A percentile compares a stretch with the other conserved stretches of the same genome.
phyloP scores from a whole-genome alignment of 2,329 filamentous ascomycete genomes.

The Phaeosphaeriaceae sp. region DNA sequence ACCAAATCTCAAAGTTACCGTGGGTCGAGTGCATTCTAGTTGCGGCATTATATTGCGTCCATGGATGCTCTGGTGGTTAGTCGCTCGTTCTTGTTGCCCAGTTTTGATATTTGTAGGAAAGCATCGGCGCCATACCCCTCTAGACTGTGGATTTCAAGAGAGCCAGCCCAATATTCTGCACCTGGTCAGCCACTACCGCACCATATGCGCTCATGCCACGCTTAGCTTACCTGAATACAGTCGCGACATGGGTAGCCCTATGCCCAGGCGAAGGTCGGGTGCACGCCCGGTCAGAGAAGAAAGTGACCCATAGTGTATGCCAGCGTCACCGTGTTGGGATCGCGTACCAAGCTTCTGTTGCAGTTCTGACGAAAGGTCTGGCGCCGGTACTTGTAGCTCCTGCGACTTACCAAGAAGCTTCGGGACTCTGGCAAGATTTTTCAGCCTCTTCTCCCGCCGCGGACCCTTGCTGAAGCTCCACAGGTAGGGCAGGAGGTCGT shows the following conservation, averaged over 20 bases:
- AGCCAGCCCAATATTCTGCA: conserved; percentile 92
- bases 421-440: conserved; percentile 86
- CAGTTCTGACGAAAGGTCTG: conserved; percentile 14
- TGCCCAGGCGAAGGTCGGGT: conserved; percentile 85
- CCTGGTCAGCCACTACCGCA: background rate
- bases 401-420: conserved; percentile 93
- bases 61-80: conserved; percentile 67
- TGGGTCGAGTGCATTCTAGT: background rate
- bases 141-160: conserved; percentile 85
- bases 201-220: background rate
- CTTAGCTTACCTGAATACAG: conserved; percentile 71
- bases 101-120: conserved; percentile 92
- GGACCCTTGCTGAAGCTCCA: conserved; percentile 98
- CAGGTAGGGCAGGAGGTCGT: conserved; percentile 83
- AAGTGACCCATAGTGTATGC: conserved; percentile 67
- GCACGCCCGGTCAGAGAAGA: conserved; percentile 81
- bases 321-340: conserved; percentile 30
- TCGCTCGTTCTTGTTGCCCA: conserved; percentile 98
- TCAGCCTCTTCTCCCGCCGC: conserved; percentile 75
- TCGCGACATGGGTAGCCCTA: conserved; percentile 90
- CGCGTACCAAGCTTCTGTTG: conserved; percentile 29
- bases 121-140: conserved; percentile 97
- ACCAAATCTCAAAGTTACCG: background rate
- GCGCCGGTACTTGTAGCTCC: conserved; percentile 67
- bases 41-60: conserved; percentile 53